These are phyloP conservation scores for Batrachochytrium dendrobatidis DNA, from an alignment of 371 early-diverging fungal species.

Conservation along the genomic window DNA sequence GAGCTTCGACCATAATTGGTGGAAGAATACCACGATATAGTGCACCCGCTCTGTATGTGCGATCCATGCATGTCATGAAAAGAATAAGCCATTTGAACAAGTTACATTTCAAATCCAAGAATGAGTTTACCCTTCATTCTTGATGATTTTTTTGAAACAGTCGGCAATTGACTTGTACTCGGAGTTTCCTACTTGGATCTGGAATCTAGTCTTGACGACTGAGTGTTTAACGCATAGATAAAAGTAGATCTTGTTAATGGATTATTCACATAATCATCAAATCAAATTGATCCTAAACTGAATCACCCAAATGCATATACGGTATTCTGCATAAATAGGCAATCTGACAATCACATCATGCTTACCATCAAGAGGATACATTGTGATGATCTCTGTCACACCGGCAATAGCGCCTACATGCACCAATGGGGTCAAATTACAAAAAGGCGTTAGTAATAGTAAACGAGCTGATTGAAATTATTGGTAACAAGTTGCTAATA, in stretches of 20 bases:
- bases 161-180: slow-evolving; percentile 71
- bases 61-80: not conserved
- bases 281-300: too few relatives aligned
- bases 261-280: too few relatives aligned
- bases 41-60: slow-evolving; percentile 22
- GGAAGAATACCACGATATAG: slow-evolving; percentile 94
- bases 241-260: not conserved
- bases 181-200: slow-evolving; percentile 73
- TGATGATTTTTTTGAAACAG: slow-evolving; percentile 76
- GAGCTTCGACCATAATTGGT: slow-evolving; percentile 96
- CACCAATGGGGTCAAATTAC: too few relatives aligned
- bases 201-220: slow-evolving; percentile 95
- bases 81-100: not conserved
- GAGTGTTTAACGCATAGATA: not conserved
- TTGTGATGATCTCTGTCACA: slow-evolving; percentile 86
- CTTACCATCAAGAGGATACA: slow-evolving; percentile 91
- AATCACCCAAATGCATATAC: too few relatives aligned
- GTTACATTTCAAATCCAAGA: not conserved
- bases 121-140: slow-evolving; percentile 74
- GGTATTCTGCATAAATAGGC: too few relatives aligned
- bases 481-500: too few relatives aligned
- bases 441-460: too few relatives aligned
- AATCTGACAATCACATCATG: too few relatives aligned
- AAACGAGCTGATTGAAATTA: too few relatives aligned
- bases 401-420: slow-evolving; percentile 90